phyloP scores from a whole-genome alignment of 2,329 filamentous ascomycete species.

The Shiraia bambusicola region DNA sequence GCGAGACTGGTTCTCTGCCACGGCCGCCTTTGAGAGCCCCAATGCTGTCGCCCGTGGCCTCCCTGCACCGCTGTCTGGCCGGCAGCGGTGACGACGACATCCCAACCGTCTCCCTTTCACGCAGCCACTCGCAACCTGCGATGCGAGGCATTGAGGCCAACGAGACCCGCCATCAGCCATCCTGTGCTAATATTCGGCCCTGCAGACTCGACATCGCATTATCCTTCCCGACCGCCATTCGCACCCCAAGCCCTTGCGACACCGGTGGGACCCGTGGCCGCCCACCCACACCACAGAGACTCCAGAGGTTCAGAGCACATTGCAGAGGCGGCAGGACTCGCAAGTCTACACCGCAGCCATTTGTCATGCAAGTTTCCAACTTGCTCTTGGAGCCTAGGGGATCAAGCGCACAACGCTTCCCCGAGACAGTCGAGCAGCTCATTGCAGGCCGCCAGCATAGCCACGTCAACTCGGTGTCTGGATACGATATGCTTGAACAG shows the following conservation, averaged over 20 bases:
- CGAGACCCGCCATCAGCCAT: conserved; percentile 19
- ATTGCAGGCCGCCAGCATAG: conserved; percentile 34
- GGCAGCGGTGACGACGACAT: conserved; percentile 36
- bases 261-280: conserved; percentile 42
- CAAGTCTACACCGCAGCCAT: conserved; percentile 6
- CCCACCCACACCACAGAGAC: conserved; percentile 23
- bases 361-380: conserved; percentile 37
- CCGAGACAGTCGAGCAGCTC: conserved; percentile 27
- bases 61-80: conserved; percentile 33
- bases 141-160: conserved; percentile 19
- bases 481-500: conserved; percentile 32
- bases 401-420: conserved; percentile 29
- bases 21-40: conserved; percentile 18
- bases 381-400: conserved; percentile 30
- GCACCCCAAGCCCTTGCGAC: conserved; percentile 40
- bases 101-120: conserved; percentile 24
- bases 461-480: conserved; percentile 21
- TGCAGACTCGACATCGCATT: conserved; percentile 24
- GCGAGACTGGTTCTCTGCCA: conserved; percentile 14
- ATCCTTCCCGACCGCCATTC: conserved; percentile 36
- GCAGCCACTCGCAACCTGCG: conserved; percentile 18
- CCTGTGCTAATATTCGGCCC: conserved; percentile 23
- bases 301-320: conserved; percentile 20
- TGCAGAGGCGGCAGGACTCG: conserved; percentile 19
- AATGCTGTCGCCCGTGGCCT: conserved; percentile 30